A percentile compares a stretch with the other conserved stretches of the same genome.
phyloP scores from a whole-genome alignment of 139 green algal species.

The Pedinophyceae sp. region DNA sequence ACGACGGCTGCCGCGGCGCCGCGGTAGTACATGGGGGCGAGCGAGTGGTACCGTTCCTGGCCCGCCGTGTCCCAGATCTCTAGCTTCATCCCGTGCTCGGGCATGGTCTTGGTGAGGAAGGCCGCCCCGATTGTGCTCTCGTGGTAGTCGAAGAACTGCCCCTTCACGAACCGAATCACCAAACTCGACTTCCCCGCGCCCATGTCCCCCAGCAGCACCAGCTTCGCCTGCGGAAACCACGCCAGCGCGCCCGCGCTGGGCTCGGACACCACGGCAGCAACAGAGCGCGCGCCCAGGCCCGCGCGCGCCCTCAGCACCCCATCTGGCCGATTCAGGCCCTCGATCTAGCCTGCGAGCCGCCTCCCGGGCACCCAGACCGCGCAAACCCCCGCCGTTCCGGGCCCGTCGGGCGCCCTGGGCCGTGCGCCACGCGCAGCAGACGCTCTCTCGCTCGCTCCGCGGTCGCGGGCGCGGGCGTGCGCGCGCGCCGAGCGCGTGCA shows the following conservation, averaged over 20 bases:
- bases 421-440: too few species aligned
- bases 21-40: constrained; percentile 99
- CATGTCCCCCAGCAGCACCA: constrained; percentile 95
- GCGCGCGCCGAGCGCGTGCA: too few species aligned
- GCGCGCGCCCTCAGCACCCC: too few species aligned
- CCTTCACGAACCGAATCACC: constrained; percentile 91
- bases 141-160: constrained; percentile 97
- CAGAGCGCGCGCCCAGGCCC: too few species aligned
- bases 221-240: constrained; percentile 46
- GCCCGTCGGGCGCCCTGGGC: too few species aligned
- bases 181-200: constrained; percentile 84
- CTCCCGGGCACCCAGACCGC: too few species aligned
- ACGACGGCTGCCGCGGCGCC: constrained; percentile 88
- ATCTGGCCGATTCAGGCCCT: too few species aligned
- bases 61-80: constrained; percentile 98
- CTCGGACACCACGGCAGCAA: neutral
- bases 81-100: constrained; percentile 93
- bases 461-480: too few species aligned
- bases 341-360: too few species aligned
- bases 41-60: constrained; percentile 93
- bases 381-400: too few species aligned
- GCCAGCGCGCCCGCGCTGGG: constrained; percentile 9
- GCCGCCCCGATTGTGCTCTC: constrained; percentile 94
- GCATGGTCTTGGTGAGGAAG: constrained; percentile 93
- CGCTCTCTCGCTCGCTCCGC: too few species aligned